phyloP scores from a whole-genome alignment of 2,329 filamentous ascomycete genomes.

The Cladosporium sp. region DNA sequence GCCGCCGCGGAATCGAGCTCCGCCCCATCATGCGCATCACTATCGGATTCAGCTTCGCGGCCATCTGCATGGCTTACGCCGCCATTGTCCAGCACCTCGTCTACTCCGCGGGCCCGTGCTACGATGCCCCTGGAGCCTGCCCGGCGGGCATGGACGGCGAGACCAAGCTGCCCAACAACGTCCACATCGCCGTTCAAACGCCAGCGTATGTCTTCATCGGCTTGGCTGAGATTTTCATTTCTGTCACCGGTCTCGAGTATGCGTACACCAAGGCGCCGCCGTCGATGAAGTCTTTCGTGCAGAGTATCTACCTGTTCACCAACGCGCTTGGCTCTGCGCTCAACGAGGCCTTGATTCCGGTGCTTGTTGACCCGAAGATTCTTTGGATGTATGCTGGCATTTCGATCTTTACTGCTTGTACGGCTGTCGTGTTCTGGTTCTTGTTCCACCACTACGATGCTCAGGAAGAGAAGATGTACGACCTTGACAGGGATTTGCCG shows the following conservation, averaged over 20 bases:
- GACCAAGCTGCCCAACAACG: constrained; percentile 40
- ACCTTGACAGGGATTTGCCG: constrained; percentile 38
- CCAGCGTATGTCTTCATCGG: constrained; percentile 50
- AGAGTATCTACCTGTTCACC: constrained; percentile 51
- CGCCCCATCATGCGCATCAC: constrained; percentile 55
- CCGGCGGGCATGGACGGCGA: constrained; percentile 37
- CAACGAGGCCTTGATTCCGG: constrained; percentile 61
- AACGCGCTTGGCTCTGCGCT: constrained; percentile 60
- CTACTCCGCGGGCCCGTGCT: constrained; percentile 56
- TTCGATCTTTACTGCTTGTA: constrained; percentile 24
- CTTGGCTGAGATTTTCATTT: constrained; percentile 48
- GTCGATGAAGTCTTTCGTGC: constrained; percentile 51
- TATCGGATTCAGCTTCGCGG: constrained; percentile 54
- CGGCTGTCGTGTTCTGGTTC: constrained; percentile 32
- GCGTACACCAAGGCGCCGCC: constrained; percentile 50
- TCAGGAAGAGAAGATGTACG: constrained; percentile 53
- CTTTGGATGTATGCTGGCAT: constrained; percentile 57
- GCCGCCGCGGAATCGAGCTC: constrained; percentile 43
- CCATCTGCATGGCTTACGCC: constrained; percentile 56
- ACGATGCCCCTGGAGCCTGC: constrained; percentile 44
- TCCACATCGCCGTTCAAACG: constrained; percentile 48
- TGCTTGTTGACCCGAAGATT: constrained; percentile 63
- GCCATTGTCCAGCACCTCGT: constrained; percentile 59
- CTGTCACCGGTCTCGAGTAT: constrained; percentile 50
- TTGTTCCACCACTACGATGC: constrained; percentile 45